Percentiles rank a stretch among this genome's conserved stretches.
Conservation (phyloP, 2,329 filamentous ascomycete species). For the Drechslerella stenobrocha region DNA sequence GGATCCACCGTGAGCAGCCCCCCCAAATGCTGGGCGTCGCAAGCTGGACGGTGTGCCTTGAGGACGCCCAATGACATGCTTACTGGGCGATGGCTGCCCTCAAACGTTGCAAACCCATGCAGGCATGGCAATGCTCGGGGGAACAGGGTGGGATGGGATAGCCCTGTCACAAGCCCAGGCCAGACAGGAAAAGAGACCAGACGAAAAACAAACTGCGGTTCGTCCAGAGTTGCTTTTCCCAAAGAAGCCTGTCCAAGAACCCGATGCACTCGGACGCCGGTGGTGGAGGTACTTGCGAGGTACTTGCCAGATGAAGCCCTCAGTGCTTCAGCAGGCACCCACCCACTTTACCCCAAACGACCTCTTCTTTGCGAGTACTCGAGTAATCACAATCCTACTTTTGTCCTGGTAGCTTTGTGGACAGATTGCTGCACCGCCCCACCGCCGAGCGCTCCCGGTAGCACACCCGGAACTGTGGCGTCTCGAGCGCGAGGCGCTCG, state of each 20-base stretch:
- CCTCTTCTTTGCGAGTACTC: background rate
- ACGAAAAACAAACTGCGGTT: background rate
- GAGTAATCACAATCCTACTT: constrained; percentile 14
- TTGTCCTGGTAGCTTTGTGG: background rate
- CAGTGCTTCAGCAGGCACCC: constrained; percentile 24
- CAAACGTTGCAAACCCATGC: constrained; percentile 20
- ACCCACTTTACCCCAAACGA: constrained; percentile 23
- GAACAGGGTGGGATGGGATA: constrained; percentile 24
- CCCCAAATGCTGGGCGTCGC: background rate
- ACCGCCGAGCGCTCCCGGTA: background rate
- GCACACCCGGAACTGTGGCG: background rate
- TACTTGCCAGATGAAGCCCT: constrained; percentile 14
- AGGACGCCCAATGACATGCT: background rate
- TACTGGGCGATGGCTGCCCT: constrained; percentile 13
- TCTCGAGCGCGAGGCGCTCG: constrained; percentile 1
- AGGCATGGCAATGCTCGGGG: background rate
- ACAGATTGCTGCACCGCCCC: constrained; percentile 7
- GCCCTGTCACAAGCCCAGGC: constrained; percentile 35
- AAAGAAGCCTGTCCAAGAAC: constrained; percentile 1
- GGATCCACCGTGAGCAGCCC: constrained; percentile 17
- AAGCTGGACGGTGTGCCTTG: constrained; percentile 3
- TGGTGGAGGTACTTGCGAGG: constrained; percentile 3
- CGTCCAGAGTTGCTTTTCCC: constrained; percentile 17
- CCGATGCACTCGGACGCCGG: background rate
- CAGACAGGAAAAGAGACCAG: constrained; percentile 3